Evolutionary conservation across 495 filamentous ascomycete species (phyloP), one percentile per base, ranked within the genome.

Genomic region (Aspergillus diversus): DNA sequence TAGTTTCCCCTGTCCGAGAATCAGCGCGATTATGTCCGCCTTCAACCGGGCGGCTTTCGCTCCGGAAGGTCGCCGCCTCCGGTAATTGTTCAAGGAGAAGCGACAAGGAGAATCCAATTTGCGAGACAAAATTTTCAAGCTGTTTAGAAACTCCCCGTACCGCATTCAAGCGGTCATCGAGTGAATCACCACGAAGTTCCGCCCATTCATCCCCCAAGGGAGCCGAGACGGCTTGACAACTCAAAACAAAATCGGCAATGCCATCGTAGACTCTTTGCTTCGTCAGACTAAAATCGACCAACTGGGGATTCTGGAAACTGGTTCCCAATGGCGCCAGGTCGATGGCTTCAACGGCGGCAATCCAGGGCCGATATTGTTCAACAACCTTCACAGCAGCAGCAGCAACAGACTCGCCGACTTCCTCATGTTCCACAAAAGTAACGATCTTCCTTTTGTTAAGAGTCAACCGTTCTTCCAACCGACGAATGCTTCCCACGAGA

Each of bases 151-250:
- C 89, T 33, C 83, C 80, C 48, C 89, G 83, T 57, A 97, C 89
- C 60, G 88, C 86, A 65, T 89, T 90, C 39, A 99, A 71, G 42
- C 94, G 86, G 63, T 93, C 91, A 63, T 97, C 94, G n/a, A 99
- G 81, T 15, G 93, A 90, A 69, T 94, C 91, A 4, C 92, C 92
- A n/a, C 93, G 87, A 12, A 90, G 78, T 67, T 96, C 92, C 21
- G 93, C 86, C 95, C 95, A 99, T 74, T 99, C 95, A 71, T 99
- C 95, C 11, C 89, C 90, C 33, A 99, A 79, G 37, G 96, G 94
- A 13, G 92, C 90, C 11, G 93, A 89, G 11, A 97, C 88, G 7
- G 87, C 86, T 73, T 98, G 94, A 71, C 92, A 96, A 59, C 88
- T 86, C 17, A 97, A 71, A 12, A 97, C 76, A 49, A 99, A 84